phyloP scores from a whole-genome alignment of 192 early-diverging fungal species.

The Coemansia sp. region DNA sequence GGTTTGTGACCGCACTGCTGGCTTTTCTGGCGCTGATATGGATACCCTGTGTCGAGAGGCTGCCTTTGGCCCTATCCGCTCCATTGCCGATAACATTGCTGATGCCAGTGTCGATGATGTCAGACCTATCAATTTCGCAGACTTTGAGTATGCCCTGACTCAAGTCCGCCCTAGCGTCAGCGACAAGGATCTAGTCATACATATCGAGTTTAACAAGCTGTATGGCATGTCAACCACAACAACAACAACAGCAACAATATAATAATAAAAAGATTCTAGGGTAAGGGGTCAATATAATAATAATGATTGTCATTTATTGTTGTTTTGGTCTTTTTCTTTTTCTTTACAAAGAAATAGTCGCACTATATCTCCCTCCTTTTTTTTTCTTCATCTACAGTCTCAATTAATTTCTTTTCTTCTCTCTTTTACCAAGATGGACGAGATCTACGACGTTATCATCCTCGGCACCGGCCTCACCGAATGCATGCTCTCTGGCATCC shows the following conservation, averaged over 20 bases:
- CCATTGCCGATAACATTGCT: conserved; percentile 61
- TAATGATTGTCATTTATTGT: conserved; percentile 9
- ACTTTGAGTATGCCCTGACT: conserved; percentile 81
- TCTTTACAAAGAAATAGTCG: too few species aligned
- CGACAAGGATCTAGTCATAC: conserved; percentile 74
- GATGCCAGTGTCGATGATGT: conserved; percentile 64
- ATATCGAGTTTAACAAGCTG: conserved; percentile 71
- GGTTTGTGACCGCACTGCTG: conserved; percentile 68
- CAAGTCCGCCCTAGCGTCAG: conserved; percentile 88
- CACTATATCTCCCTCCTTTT: not conserved
- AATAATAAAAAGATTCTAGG: not conserved
- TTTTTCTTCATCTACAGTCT: conserved; percentile 1
- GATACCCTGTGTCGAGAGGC: conserved; percentile 80
- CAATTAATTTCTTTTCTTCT: not conserved
- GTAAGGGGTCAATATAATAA: not conserved
- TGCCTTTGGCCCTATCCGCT: conserved; percentile 74
- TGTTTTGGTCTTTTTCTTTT: conserved; percentile 11
- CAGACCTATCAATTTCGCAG: conserved; percentile 70
- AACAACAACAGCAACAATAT: too few species aligned
- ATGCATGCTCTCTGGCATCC: conserved; percentile 85
- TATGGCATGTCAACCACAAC: conserved; percentile 77
- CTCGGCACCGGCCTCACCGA: conserved; percentile 90
- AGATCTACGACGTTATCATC: conserved; percentile 87
- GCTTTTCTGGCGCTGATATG: conserved; percentile 91
- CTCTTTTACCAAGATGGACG: conserved; percentile 63